These are phyloP conservation scores for Sonneratia caseolaris DNA, from an alignment of 345 rosid species.

Conservation along the genomic window DNA sequence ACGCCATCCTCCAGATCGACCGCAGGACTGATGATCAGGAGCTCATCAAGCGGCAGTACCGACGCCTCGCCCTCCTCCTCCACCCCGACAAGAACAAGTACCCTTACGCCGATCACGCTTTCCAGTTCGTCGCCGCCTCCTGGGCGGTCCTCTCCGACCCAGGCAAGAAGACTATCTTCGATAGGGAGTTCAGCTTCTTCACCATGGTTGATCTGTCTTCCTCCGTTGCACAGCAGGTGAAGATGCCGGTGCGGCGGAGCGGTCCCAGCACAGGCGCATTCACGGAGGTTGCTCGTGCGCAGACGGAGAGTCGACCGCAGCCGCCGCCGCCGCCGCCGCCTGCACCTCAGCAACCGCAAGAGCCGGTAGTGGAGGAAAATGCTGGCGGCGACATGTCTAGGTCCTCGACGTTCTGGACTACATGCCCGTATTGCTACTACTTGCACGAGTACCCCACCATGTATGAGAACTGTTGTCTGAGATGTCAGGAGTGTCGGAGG, in stretches of 20 bases:
- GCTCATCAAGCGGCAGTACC: constrained; percentile 70
- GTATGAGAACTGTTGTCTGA: constrained; percentile 70
- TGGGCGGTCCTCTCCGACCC: constrained; percentile 68
- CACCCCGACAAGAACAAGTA: constrained; percentile 82
- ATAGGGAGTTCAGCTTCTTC: constrained; percentile 43
- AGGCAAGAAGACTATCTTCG: constrained; percentile 46
- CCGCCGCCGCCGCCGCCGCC: background rate
- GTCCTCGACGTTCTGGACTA: constrained; percentile 71
- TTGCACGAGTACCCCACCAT: constrained; percentile 70
- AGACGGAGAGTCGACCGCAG: background rate
- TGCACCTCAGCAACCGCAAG: constrained; percentile 2
- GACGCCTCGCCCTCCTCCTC: constrained; percentile 71
- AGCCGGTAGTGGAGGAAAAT: background rate
- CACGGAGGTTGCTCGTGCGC: constrained; percentile 6
- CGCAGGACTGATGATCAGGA: constrained; percentile 41
- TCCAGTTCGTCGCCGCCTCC: constrained; percentile 71
- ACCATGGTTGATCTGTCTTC: constrained; percentile 46
- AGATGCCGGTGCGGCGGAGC: constrained; percentile 39
- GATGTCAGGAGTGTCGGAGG: constrained; percentile 61
- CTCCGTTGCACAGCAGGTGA: constrained; percentile 14
- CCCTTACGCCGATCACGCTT: constrained; percentile 75
- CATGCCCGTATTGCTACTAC: constrained; percentile 77
- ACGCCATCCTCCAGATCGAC: constrained; percentile 63
- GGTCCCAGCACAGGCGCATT: background rate
- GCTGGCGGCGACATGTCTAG: constrained; percentile 9